Evolutionary conservation across 352 stramenopile species (phyloP).

Genomic region (Phytopythium chamaehyphon): DNA sequence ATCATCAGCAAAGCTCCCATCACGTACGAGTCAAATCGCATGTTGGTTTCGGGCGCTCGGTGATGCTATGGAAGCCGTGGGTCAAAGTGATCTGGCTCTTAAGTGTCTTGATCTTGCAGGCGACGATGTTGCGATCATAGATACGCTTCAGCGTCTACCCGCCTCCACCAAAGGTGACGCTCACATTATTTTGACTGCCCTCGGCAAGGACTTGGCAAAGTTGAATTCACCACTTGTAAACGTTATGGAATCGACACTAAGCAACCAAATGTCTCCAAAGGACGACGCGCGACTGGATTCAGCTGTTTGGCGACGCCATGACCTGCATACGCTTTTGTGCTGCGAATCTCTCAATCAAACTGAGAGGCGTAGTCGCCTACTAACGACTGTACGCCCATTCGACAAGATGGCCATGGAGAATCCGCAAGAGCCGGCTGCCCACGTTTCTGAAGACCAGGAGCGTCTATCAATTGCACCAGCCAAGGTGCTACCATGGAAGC

Average conservation of each 20-base stretch:
- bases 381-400: constrained; percentile 42
- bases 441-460: constrained; percentile 7
- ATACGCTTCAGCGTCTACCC: constrained; percentile 31
- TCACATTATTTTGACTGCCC: constrained; percentile 19
- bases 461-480: constrained; percentile 14
- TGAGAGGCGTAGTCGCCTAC: constrained; percentile 63
- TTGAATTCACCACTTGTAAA: constrained; percentile 52
- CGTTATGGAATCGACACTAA: constrained; percentile 27
- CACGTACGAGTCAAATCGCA: constrained; percentile 34
- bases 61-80: constrained; percentile 39
- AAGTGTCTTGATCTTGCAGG: constrained; percentile 69
- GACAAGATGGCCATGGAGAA: constrained; percentile 33
- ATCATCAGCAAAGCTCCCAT: constrained; percentile 54
- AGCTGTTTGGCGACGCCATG: constrained; percentile 23
- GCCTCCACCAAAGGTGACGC: constrained; percentile 8
- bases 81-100: constrained; percentile 46
- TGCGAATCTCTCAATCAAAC: constrained; percentile 50
- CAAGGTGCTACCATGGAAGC: constrained; percentile 58
- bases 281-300: constrained; percentile 10
- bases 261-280: background rate
- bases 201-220: constrained; percentile 52
- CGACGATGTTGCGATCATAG: constrained; percentile 58
- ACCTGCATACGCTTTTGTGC: constrained; percentile 65
- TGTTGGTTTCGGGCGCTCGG: constrained; percentile 39
- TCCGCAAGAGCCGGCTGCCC: background rate